These are phyloP conservation scores for Sonneratia caseolaris DNA, from an alignment of 345 rosid genomes.

Conservation along the genomic window DNA sequence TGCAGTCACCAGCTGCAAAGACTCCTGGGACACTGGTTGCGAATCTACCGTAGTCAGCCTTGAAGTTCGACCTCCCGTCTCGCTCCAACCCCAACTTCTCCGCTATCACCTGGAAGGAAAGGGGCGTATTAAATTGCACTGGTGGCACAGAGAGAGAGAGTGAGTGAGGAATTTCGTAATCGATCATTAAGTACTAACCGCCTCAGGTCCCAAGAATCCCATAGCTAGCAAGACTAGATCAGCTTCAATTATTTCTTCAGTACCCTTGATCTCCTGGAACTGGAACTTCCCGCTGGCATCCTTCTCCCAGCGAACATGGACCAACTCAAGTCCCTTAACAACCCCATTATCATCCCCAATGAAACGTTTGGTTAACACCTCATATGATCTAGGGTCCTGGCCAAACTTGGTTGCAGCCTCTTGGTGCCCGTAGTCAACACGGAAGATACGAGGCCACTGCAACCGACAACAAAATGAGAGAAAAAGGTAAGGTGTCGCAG, in stretches of 20 bases:
- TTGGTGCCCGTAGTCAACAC: constrained; percentile 94
- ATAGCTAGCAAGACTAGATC: constrained; percentile 86
- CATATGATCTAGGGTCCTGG: constrained; percentile 83
- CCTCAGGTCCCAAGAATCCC: constrained; percentile 98
- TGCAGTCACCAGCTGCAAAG: constrained; percentile 96
- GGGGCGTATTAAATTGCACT: neutral
- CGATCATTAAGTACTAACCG: constrained; percentile 33
- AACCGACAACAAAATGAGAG: constrained; percentile 4
- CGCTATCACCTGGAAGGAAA: constrained; percentile 40
- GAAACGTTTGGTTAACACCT: constrained; percentile 84
- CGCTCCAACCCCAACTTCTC: constrained; percentile 80
- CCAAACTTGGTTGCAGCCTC: constrained; percentile 86
- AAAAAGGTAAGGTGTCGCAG: neutral
- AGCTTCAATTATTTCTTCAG: constrained; percentile 75
- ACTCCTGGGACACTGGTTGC: constrained; percentile 73
- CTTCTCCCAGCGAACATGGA: constrained; percentile 77
- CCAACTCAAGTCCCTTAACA: constrained; percentile 76
- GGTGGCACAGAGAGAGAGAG: no score
- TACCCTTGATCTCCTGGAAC: constrained; percentile 77
- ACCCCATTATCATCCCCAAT: constrained; percentile 74
- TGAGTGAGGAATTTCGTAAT: neutral
- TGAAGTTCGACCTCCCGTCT: constrained; percentile 78
- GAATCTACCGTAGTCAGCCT: constrained; percentile 92
- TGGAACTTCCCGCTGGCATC: constrained; percentile 77
- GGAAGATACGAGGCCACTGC: constrained; percentile 97